Evolutionary conservation across 2,329 filamentous ascomycete species (phyloP), one percentile per base, ranked within the genome.

Genomic region (Colletotrichum navitas): DNA sequence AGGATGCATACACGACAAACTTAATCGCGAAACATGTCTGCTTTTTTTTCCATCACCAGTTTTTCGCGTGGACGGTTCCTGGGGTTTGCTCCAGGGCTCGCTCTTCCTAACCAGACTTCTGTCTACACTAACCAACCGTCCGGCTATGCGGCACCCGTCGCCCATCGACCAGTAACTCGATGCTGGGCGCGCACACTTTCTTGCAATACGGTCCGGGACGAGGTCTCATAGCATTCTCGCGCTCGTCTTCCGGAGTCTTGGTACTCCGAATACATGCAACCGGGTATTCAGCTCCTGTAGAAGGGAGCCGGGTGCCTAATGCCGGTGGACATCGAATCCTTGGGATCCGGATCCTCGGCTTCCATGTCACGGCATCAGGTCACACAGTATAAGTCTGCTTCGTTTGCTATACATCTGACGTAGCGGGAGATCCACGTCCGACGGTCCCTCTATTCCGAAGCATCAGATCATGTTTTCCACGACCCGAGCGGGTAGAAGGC

Each of bases 11-110:
- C 51, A 71, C 64, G 68, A 59, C 51, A 32, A 51, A 41, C 29
- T n/a, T 58, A 68, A 71, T 71, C 51, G 51, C 68, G 64, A 68
- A 71, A 63, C 24, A 63, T 63, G 43, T 64, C 63, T 54, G 51
- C 29, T 47, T 47, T 68, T 36, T 47, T 68, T 29, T 26, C n/a
- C 16, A 51, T n/a, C 34, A n/a, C 45, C 24, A n/a, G 14, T 26
- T 59, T 10, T 66, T 66, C 5, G 26, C n/a, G 21, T 47, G 45
- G 52, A 41, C 55, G n/a, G 24, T 12, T 36, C 55, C 47, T 55
- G 18, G 52, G 52, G 54, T 1, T 24, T 34, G n/a, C 18, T 26
- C 60, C 36, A 52, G n/a, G 36, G 49, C 11, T 47, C 34, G 34
- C 41, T 36, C 16, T n/a, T 61, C 26, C 47, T 51, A 67, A 67